These are phyloP conservation scores for Cerioporus squamosus DNA, from an alignment of 1,284 basidiomycete species.

Conservation along the genomic window DNA sequence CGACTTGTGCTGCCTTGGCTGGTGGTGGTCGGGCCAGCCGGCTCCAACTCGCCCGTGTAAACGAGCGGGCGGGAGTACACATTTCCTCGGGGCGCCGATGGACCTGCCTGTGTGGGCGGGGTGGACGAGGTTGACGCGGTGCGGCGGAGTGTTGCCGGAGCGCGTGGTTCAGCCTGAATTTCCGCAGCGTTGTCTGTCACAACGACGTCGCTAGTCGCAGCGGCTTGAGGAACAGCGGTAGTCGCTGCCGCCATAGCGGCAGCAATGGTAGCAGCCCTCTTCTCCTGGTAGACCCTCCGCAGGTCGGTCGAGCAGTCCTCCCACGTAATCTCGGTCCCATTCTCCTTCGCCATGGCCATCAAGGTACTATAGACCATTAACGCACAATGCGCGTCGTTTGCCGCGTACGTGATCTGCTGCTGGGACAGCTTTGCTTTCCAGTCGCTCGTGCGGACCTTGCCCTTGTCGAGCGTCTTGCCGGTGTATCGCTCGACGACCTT, in stretches of 20 bases:
- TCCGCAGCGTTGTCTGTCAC: too few species aligned
- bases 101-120: neutral
- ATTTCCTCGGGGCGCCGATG: too few species aligned
- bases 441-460: slow-evolving; percentile 54
- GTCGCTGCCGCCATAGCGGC: neutral
- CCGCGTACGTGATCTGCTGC: slow-evolving; percentile 47
- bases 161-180: neutral
- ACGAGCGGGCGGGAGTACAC: too few species aligned
- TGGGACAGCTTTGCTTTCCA: slow-evolving; percentile 55
- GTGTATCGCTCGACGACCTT: slow-evolving; percentile 59
- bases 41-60: neutral
- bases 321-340: slow-evolving; percentile 33
- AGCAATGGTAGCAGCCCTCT: neutral
- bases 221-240: neutral
- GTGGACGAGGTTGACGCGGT: neutral
- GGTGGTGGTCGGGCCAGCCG: neutral
- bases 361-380: slow-evolving; percentile 54
- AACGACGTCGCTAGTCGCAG: too few species aligned
- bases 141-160: neutral
- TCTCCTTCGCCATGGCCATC: slow-evolving; percentile 39
- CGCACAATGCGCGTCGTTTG: slow-evolving; percentile 62
- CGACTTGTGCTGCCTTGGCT: neutral
- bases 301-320: slow-evolving; percentile 37
- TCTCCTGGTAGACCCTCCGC: slow-evolving; percentile 9
- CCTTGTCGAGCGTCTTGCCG: slow-evolving; percentile 51